phyloP scores from a whole-genome alignment of 768 basidiomycete genomes.

The Psilocybe azurescens region DNA sequence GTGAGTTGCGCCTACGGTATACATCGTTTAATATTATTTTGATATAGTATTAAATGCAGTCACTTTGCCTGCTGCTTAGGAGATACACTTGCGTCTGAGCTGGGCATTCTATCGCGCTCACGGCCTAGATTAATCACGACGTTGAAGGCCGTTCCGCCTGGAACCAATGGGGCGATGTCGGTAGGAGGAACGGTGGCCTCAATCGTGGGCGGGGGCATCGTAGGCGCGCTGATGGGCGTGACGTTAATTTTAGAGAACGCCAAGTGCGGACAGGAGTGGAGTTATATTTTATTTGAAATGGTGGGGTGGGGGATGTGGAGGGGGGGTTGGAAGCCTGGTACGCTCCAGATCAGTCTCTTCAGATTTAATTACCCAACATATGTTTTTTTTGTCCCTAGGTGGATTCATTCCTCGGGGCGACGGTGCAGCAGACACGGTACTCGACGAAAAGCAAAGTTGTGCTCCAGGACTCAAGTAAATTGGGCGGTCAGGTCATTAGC shows the following conservation, averaged over 20 bases:
- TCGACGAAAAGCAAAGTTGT: conserved; percentile 64
- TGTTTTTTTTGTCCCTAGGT: conserved; percentile 45
- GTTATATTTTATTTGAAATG: conserved; percentile 44
- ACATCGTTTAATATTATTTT: not conserved
- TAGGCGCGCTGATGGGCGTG: conserved; percentile 66
- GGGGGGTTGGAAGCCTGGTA: conserved; percentile 82
- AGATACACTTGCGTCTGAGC: conserved; percentile 92
- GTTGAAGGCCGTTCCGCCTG: conserved; percentile 74
- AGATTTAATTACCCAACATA: conserved; percentile 13
- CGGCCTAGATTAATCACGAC: conserved; percentile 84
- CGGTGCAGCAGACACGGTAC: conserved; percentile 81
- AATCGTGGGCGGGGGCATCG: conserved; percentile 69
- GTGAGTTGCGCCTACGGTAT: conserved; percentile 37
- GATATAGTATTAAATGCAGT: conserved; percentile 39
- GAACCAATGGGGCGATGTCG: conserved; percentile 91
- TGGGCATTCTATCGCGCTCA: conserved; percentile 81
- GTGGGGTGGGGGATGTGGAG: conserved; percentile 68
- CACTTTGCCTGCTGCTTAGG: conserved; percentile 91
- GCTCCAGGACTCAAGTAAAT: conserved; percentile 55
- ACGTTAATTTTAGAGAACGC: conserved; percentile 67
- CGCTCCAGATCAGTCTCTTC: not conserved
- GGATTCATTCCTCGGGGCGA: conserved; percentile 89
- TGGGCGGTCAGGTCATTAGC: conserved; percentile 51
- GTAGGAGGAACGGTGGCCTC: conserved; percentile 77
- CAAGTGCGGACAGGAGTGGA: conserved; percentile 50